Percentiles rank a stretch among this genome's conserved stretches.
Conservation (phyloP, 208 protist species). For the Leishmania braziliensis region DNA sequence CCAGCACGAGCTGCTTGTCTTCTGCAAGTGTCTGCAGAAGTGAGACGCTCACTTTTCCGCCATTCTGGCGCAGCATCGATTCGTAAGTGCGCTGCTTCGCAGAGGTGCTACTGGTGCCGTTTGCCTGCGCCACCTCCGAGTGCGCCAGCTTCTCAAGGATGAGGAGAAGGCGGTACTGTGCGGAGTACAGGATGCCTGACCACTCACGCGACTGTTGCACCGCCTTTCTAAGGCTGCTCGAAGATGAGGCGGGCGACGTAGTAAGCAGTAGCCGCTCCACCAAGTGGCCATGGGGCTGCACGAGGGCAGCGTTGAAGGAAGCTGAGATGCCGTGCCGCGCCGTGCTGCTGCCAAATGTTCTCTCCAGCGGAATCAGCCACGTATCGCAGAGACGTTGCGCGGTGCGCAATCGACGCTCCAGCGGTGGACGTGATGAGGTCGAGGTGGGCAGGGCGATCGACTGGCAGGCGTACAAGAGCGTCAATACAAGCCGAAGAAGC, state of each 20-base stretch:
- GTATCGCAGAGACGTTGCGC: conserved; percentile 27
- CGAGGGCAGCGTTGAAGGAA: conserved; percentile 39
- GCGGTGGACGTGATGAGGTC: conserved; percentile 22
- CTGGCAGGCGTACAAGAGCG: conserved; percentile 23
- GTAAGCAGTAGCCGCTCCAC: conserved; percentile 14
- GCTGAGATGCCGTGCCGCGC: conserved; percentile 54
- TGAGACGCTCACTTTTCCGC: conserved; percentile 63
- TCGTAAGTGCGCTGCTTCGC: conserved; percentile 71
- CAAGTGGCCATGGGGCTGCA: conserved; percentile 28
- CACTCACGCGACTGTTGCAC: conserved; percentile 17
- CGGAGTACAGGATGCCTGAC: conserved; percentile 48
- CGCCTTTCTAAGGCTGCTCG: not conserved
- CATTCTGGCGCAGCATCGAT: conserved; percentile 58
- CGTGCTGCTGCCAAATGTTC: conserved; percentile 25
- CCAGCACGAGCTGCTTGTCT: conserved; percentile 68
- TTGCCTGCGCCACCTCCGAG: conserved; percentile 58
- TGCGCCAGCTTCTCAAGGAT: conserved; percentile 67
- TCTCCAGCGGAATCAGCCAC: conserved; percentile 29
- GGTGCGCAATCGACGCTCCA: conserved; percentile 45
- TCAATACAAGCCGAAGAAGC: conserved; percentile 19
- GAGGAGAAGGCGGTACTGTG: conserved; percentile 67
- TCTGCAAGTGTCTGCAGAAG: conserved; percentile 73
- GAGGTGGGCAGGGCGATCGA: conserved; percentile 3
- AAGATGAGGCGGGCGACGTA: not conserved
- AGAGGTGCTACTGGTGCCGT: conserved; percentile 43